Evolutionary conservation across 83 land plant genomes (phyloP).

Genomic region (Larix sibirica): DNA sequence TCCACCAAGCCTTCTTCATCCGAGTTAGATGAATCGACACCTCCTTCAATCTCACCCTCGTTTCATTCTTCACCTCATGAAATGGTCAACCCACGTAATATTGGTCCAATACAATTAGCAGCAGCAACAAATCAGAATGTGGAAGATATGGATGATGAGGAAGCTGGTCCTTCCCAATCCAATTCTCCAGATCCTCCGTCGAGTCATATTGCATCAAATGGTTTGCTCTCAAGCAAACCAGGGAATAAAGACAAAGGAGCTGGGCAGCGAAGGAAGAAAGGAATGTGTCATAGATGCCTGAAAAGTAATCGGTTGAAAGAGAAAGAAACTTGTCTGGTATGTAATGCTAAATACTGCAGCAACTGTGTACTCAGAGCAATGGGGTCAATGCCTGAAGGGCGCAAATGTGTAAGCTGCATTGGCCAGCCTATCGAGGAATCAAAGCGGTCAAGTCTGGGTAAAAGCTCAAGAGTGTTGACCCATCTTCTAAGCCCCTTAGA

Average conservation of each 20-base stretch:
- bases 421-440: conserved; percentile 72
- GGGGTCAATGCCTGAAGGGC: conserved; percentile 99
- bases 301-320: conserved; percentile 75
- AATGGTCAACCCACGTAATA: neutral
- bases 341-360: conserved; percentile 80
- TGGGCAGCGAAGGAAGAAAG: conserved; percentile 46
- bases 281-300: conserved; percentile 71
- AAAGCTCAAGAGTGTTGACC: conserved; percentile 75
- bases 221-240: neutral
- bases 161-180: neutral
- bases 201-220: neutral
- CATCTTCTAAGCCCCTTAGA: conserved; percentile 64
- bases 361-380: conserved; percentile 79
- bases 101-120: neutral
- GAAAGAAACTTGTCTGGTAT: conserved; percentile 90
- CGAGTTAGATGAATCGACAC: neutral
- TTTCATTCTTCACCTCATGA: conserved; percentile 7
- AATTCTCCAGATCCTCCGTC: neutral
- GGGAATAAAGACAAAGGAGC: neutral
- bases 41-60: neutral
- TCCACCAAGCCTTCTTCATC: neutral
- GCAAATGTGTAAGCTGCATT: conserved; percentile 88
- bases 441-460: conserved; percentile 71
- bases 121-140: neutral
- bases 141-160: neutral